Evolutionary conservation across 1,284 basidiomycete species (phyloP).

Genomic region (Naganishia cerealis): DNA sequence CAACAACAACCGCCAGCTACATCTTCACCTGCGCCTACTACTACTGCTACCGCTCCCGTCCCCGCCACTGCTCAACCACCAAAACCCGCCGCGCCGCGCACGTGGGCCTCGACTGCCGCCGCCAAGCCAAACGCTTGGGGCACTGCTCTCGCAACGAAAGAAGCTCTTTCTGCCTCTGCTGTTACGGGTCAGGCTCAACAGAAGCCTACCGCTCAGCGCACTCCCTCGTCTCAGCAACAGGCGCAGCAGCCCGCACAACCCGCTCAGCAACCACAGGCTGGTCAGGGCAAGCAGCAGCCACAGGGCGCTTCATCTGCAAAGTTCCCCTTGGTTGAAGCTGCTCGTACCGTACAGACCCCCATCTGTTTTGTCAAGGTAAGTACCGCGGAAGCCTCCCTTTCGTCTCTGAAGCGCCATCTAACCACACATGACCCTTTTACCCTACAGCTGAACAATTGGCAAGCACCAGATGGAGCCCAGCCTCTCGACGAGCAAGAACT

Average conservation of each 20-base stretch:
- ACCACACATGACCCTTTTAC: conserved; percentile 18
- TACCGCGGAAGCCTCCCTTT: conserved; percentile 14
- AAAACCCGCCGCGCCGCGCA: conserved; percentile 64
- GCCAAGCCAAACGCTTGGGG: conserved; percentile 66
- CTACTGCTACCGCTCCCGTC: conserved; percentile 51
- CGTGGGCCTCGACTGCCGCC: conserved; percentile 85
- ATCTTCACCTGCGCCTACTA: conserved; percentile 40
- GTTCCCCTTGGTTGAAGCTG: conserved; percentile 62
- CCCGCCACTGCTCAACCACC: conserved; percentile 54
- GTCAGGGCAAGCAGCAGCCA: conserved; percentile 38
- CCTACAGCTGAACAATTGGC: conserved; percentile 54
- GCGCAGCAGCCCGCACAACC: conserved; percentile 32
- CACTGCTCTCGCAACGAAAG: conserved; percentile 52
- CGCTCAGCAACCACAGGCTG: conserved; percentile 33
- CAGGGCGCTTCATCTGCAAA: conserved; percentile 32
- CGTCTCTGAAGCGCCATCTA: conserved; percentile 5
- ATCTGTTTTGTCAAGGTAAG: conserved; percentile 86
- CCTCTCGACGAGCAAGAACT: conserved; percentile 66
- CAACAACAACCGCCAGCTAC: not conserved
- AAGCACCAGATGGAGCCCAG: conserved; percentile 59
- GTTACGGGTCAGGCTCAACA: conserved; percentile 47
- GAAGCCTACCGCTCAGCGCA: conserved; percentile 4
- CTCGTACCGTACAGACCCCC: conserved; percentile 64
- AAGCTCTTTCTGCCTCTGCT: conserved; percentile 55
- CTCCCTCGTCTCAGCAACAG: conserved; percentile 34